Evolutionary conservation across 2,329 filamentous ascomycete species (phyloP), one percentile per base, ranked within the genome.

Genomic region (Aspergillus chevalieri): DNA sequence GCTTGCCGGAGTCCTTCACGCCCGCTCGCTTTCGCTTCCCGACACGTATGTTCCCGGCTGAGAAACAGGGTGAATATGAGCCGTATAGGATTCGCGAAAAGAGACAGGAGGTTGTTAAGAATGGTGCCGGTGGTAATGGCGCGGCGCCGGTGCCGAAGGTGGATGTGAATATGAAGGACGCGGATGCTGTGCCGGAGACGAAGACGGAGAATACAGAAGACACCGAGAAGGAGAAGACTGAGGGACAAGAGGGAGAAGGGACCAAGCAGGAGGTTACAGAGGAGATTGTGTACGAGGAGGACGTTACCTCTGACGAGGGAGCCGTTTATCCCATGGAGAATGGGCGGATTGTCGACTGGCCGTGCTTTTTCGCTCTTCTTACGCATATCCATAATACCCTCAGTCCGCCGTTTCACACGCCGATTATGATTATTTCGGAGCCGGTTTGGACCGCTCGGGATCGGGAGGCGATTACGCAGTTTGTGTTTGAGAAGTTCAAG

Each of bases 401-500:
- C 52, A 93, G 89, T 52, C 90, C 89, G 22, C 89, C 89, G 3
- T 93, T 95, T 67, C 93, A 96, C 73, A 96, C 92, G 0, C 91
- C 93, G 2, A 89, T 98, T 56, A 79, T 97, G 67, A 82, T 98
- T 54, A 86, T 97, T 70, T 82, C 87, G 6, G 88, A 95, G 59
- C 91, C 93, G 3, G 85, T 85, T 58, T 98, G 93, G 92, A 90
- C 89, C 3, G 83, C 87, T 7, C 85, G 86, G 54, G 90, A 96
- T 68, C 86, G 86, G 65, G 92, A 97, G 71, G 81, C 81, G 36
- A 85, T 98, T 57, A 87, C 91, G 12, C 89, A 93, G 55, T 98
- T 95, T 75, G 83, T 97, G 56, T 98, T 98, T 63, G 93, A 98
- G 71, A 94, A 93, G 72, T 95, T 95, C 65, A 93, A 92, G 74